A percentile compares a stretch with the other conserved stretches of the same genome.
Evolutionary conservation across 1,284 basidiomycete species (phyloP).

Genomic region (Microbotryomycetes sp.): DNA sequence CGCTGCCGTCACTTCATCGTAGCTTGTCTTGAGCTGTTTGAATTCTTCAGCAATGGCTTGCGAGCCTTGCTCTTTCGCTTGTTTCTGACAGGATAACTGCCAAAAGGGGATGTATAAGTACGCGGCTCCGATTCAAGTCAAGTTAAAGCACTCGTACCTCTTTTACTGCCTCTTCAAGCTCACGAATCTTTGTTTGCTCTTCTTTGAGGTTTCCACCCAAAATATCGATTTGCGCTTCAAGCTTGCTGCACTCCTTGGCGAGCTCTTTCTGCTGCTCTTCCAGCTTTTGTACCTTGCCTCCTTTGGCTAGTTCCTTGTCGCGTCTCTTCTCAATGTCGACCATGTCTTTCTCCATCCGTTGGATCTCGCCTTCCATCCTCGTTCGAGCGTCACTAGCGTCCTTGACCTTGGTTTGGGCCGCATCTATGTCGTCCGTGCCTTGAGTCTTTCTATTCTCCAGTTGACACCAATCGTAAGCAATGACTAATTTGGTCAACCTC

Average conservation of each 20-base stretch:
- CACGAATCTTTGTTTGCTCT: slow-evolving; percentile 61
- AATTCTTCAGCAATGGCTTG: slow-evolving; percentile 56
- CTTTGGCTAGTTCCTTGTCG: slow-evolving; percentile 58
- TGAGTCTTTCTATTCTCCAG: slow-evolving; percentile 45
- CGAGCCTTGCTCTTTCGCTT: slow-evolving; percentile 52
- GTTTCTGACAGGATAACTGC: slow-evolving; percentile 30
- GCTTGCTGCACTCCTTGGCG: slow-evolving; percentile 79
- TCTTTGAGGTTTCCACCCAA: slow-evolving; percentile 70
- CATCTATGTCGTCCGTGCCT: slow-evolving; percentile 43
- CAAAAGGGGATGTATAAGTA: not conserved
- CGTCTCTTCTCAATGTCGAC: slow-evolving; percentile 58
- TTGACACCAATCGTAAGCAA: slow-evolving; percentile 84
- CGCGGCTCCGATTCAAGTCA: not conserved
- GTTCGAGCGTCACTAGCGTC: slow-evolving; percentile 45
- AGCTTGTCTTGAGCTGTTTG: slow-evolving; percentile 57
- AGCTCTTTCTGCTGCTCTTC: slow-evolving; percentile 71
- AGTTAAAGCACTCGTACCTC: slow-evolving; percentile 50
- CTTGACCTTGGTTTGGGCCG: slow-evolving; percentile 48
- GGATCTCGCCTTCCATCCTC: slow-evolving; percentile 39
- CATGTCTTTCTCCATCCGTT: slow-evolving; percentile 52
- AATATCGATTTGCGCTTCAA: slow-evolving; percentile 80
- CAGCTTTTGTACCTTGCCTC: slow-evolving; percentile 70
- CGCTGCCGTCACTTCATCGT: slow-evolving; percentile 58
- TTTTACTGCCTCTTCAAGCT: slow-evolving; percentile 54
- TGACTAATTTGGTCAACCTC: slow-evolving; percentile 71